Conservation (phyloP, 2,329 filamentous ascomycete species). For the Berkeleyomyces basicola region DNA sequence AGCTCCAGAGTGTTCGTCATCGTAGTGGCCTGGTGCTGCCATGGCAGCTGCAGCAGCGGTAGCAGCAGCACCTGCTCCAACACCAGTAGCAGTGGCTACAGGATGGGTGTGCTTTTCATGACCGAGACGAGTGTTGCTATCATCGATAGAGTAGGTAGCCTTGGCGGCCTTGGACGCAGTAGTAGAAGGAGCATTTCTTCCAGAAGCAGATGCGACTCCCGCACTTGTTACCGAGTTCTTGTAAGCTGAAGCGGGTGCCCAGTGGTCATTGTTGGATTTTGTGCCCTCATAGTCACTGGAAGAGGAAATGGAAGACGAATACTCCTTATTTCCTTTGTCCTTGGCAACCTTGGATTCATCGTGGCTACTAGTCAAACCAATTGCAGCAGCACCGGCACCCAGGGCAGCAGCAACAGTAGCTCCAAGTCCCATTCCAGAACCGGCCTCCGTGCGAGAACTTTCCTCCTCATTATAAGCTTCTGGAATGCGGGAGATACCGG, state of each 20-base stretch:
- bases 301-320: slow-evolving; percentile 10
- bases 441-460: neutral
- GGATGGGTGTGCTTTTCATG: neutral
- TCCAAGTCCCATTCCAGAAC: slow-evolving; percentile 7
- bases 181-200: neutral
- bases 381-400: slow-evolving; percentile 11
- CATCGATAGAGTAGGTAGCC: neutral
- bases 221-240: slow-evolving; percentile 2
- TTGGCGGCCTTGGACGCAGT: neutral
- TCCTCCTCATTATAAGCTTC: neutral
- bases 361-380: slow-evolving; percentile 8
- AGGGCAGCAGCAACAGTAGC: slow-evolving; percentile 9
- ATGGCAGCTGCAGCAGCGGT: neutral
- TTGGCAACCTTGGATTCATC: neutral
- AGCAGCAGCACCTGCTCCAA: neutral
- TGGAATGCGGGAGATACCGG: neutral
- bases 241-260: slow-evolving; percentile 6
- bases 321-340: slow-evolving; percentile 4
- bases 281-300: slow-evolving; percentile 7
- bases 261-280: neutral
- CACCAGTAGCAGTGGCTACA: neutral
- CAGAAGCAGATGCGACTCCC: neutral
- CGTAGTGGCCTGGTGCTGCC: slow-evolving; percentile 2
- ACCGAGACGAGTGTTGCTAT: slow-evolving; percentile 7
- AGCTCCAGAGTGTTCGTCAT: neutral